Conservation (phyloP, 805 yeast species). For the Saturnispora galanensis region DNA sequence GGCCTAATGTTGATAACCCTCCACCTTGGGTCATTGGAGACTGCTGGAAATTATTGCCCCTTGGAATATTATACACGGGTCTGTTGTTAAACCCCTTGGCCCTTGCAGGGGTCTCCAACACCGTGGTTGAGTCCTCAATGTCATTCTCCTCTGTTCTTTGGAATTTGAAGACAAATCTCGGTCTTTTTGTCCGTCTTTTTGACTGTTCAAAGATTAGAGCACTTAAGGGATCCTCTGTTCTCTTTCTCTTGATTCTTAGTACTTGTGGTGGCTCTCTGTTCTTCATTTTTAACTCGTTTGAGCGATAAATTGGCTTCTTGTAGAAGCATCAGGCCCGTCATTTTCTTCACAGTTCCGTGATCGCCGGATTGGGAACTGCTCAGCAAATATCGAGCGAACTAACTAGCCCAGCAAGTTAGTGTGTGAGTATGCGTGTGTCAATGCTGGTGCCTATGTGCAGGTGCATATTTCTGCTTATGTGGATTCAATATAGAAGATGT, state of each 20-base stretch:
- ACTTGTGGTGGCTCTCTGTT: conserved; percentile 39
- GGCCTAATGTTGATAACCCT: too few species aligned
- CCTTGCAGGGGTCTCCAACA: conserved; percentile 13
- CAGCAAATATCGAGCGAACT: too few species aligned
- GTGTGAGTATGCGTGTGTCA: too few species aligned
- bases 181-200: conserved; percentile 11
- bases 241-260: conserved; percentile 75
- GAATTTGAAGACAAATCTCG: conserved; percentile 34
- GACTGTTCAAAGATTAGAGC: conserved; percentile 49
- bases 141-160: conserved; percentile 36
- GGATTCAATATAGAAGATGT: too few species aligned
- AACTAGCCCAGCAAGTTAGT: too few species aligned
- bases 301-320: background rate
- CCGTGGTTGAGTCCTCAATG: conserved; percentile 14
- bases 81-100: conserved; percentile 2
- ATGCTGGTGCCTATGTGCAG: too few species aligned
- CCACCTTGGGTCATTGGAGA: too few species aligned
- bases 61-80: conserved; percentile 20
- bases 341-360: background rate
- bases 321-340: background rate
- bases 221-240: conserved; percentile 81
- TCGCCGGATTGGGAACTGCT: too few species aligned
- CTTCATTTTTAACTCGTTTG: conserved; percentile 1
- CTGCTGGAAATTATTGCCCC: conserved; percentile 1
- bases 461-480: too few species aligned